Conservation (phyloP, 768 basidiomycete genomes). For the Agrocybe praecox region DNA sequence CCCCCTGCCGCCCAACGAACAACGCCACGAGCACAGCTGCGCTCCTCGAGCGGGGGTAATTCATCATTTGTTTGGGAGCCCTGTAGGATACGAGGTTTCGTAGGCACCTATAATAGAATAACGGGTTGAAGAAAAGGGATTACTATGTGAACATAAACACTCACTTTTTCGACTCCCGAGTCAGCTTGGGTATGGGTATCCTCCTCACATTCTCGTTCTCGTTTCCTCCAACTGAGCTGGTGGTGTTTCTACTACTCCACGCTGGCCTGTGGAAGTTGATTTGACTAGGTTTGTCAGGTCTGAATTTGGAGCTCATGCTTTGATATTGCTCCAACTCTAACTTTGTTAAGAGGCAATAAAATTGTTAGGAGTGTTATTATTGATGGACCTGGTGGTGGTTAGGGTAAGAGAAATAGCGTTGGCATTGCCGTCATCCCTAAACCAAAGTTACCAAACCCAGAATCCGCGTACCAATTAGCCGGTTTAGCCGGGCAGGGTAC, state of each 20-base stretch:
- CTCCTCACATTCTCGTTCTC: constrained; percentile 28
- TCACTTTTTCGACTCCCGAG: constrained; percentile 51
- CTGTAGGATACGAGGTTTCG: constrained; percentile 54
- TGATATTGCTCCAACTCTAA: no score
- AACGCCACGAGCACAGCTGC: constrained; percentile 84
- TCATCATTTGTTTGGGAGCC: constrained; percentile 38
- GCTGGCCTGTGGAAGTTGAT: constrained; percentile 52
- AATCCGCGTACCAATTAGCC: no score
- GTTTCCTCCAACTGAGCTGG: background rate
- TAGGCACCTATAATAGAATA: constrained; percentile 65
- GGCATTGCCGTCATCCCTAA: no score
- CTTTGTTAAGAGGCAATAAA: no score
- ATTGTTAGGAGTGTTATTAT: no score
- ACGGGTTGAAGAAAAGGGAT: no score
- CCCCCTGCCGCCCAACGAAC: constrained; percentile 83
- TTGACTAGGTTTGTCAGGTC: constrained; percentile 35
- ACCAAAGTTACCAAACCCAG: no score
- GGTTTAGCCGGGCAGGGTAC: no score
- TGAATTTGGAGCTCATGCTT: constrained; percentile 14
- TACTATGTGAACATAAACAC: no score
- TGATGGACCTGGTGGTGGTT: no score
- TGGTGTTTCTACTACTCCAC: constrained; percentile 24
- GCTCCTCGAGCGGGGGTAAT: constrained; percentile 57
- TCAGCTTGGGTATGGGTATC: constrained; percentile 47
- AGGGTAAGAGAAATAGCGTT: no score